Evolutionary conservation across 768 basidiomycete genomes (phyloP).

Genomic region (Phanerochaete carnosa): DNA sequence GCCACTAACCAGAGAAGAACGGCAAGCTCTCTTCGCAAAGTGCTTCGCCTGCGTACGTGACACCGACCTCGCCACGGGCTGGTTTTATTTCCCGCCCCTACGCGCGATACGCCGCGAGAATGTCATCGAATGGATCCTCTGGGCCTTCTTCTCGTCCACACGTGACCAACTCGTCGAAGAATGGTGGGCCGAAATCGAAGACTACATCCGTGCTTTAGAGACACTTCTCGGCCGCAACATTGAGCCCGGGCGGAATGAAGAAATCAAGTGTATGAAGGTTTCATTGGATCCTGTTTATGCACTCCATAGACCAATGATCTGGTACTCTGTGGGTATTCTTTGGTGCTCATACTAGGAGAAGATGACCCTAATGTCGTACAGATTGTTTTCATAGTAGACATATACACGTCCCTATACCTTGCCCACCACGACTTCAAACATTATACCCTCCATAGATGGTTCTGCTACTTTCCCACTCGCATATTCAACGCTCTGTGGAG

Average conservation of each 20-base stretch:
- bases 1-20: slow-evolving; percentile 36
- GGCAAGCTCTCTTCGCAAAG: slow-evolving; percentile 45
- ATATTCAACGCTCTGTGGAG: slow-evolving; percentile 43
- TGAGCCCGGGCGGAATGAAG: slow-evolving; percentile 35
- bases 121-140: slow-evolving; percentile 58
- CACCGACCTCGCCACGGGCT: slow-evolving; percentile 39
- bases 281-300: slow-evolving; percentile 56
- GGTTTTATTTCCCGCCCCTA: slow-evolving; percentile 43
- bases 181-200: slow-evolving; percentile 50
- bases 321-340: slow-evolving; percentile 50
- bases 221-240: slow-evolving; percentile 37
- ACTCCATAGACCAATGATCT: slow-evolving; percentile 57
- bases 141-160: slow-evolving; percentile 54
- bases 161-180: slow-evolving; percentile 28
- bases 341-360: background rate
- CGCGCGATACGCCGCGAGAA: slow-evolving; percentile 41
- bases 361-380: slow-evolving; percentile 19
- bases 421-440: slow-evolving; percentile 50
- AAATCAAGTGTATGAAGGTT: slow-evolving; percentile 43
- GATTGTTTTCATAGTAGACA: slow-evolving; percentile 55
- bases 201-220: slow-evolving; percentile 43
- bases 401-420: slow-evolving; percentile 37
- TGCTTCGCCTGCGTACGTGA: slow-evolving; percentile 33
- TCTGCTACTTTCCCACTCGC: slow-evolving; percentile 52
- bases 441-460: slow-evolving; percentile 35